phyloP scores from a whole-genome alignment of 2,329 filamentous ascomycete species.

The Epichloe gansuensis region DNA sequence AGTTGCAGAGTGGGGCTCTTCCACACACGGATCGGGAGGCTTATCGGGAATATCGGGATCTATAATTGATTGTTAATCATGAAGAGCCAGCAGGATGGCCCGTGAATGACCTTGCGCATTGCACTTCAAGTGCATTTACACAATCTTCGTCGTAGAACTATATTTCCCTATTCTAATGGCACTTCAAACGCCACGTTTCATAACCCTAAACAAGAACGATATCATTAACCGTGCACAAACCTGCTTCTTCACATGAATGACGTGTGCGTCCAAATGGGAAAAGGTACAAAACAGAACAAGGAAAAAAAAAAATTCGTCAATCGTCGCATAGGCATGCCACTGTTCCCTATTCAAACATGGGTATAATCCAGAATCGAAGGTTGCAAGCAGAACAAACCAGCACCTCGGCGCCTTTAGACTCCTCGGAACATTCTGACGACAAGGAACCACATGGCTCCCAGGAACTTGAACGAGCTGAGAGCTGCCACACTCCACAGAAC shows the following conservation, averaged over 20 bases:
- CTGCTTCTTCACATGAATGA: not conserved
- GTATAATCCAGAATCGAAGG: slow-evolving; percentile 9
- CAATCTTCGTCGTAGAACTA: not conserved
- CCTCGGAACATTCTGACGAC: slow-evolving; percentile 75
- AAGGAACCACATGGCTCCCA: slow-evolving; percentile 86
- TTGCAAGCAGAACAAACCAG: not conserved
- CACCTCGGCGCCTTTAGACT: slow-evolving; percentile 29
- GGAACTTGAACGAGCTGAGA: slow-evolving; percentile 73
- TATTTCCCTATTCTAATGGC: not conserved
- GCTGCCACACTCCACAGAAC: slow-evolving; percentile 83
- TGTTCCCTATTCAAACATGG: slow-evolving; percentile 4
- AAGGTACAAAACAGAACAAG: not conserved
- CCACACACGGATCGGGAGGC: not conserved
- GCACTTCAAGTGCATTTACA: too few relatives aligned
- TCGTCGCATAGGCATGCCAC: not conserved
- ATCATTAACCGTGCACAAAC: not conserved
- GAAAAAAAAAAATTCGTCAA: not conserved
- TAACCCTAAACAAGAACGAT: not conserved
- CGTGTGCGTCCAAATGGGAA: not conserved
- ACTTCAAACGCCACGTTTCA: not conserved
- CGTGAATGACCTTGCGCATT: not conserved
- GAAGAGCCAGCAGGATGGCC: not conserved
- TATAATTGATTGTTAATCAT: not conserved
- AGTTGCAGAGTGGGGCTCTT: not conserved
- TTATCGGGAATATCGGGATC: not conserved